Conservation (phyloP, 2,329 filamentous ascomycete species). For the Aspergillus sp. region DNA sequence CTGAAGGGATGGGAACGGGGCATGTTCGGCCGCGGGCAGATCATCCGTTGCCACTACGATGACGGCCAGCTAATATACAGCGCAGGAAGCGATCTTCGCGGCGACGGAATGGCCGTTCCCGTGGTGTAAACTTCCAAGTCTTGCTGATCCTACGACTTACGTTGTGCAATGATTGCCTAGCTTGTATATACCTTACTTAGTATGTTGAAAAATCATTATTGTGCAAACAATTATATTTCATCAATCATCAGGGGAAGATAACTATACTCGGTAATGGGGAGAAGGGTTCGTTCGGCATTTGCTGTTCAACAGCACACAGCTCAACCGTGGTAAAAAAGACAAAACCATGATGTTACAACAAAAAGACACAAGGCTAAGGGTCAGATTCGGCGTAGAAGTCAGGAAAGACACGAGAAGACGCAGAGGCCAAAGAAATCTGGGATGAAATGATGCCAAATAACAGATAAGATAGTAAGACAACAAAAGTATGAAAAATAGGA, state of each 20-base stretch:
- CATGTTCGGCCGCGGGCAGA: slow-evolving; percentile 82
- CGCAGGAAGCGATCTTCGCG: slow-evolving; percentile 82
- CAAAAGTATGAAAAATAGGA: background rate
- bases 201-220: background rate
- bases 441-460: background rate
- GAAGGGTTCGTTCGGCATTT: background rate
- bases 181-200: background rate
- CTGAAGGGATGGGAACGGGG: slow-evolving; percentile 64
- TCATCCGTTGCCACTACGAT: slow-evolving; percentile 77
- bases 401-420: background rate
- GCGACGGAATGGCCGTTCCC: slow-evolving; percentile 72
- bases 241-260: background rate
- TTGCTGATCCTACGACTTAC: background rate
- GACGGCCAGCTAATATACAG: slow-evolving; percentile 77
- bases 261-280: background rate
- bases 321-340: no score
- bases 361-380: background rate
- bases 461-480: background rate
- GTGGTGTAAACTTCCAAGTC: slow-evolving; percentile 9
- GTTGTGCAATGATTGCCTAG: background rate
- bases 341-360: background rate
- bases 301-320: background rate
- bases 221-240: background rate
- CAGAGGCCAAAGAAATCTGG: background rate
- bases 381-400: background rate